Percentiles rank a stretch among this genome's conserved stretches.
Conservation (phyloP, 129 eudicot genomes). For the Tanacetum coccineum region DNA sequence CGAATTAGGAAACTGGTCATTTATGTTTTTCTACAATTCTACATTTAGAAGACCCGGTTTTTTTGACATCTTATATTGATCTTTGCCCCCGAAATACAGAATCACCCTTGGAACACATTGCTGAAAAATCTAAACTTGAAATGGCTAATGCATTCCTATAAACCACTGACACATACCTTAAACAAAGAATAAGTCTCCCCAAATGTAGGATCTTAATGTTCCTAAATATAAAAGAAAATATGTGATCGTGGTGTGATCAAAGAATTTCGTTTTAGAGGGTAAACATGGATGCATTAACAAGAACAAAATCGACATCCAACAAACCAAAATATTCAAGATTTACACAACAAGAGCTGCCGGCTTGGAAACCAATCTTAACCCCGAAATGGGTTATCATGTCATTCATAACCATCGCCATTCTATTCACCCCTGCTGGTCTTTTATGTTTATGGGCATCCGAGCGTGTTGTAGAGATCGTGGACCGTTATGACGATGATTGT, state of each 20-base stretch:
- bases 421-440: slow-evolving; percentile 81
- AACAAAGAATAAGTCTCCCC: slow-evolving; percentile 16
- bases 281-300: slow-evolving; percentile 25
- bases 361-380: slow-evolving; percentile 86
- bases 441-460: slow-evolving; percentile 62
- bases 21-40: too few relatives aligned
- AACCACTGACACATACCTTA: slow-evolving; percentile 6
- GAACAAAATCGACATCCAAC: slow-evolving; percentile 18
- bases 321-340: slow-evolving; percentile 59
- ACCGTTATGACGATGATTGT: slow-evolving; percentile 65
- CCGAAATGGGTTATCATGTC: slow-evolving; percentile 57
- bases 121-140: not conserved
- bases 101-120: too few relatives aligned
- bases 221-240: slow-evolving; percentile 7
- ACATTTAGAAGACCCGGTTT: too few relatives aligned
- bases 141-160: not conserved
- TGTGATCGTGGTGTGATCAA: slow-evolving; percentile 1
- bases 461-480: slow-evolving; percentile 62
- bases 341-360: slow-evolving; percentile 94
- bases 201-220: slow-evolving; percentile 24
- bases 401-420: slow-evolving; percentile 46
- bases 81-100: too few relatives aligned
- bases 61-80: too few relatives aligned
- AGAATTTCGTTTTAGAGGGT: not conserved
- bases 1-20: too few relatives aligned